Conservation (phyloP, 495 filamentous ascomycete genomes). For the Cercophora sp. region DNA sequence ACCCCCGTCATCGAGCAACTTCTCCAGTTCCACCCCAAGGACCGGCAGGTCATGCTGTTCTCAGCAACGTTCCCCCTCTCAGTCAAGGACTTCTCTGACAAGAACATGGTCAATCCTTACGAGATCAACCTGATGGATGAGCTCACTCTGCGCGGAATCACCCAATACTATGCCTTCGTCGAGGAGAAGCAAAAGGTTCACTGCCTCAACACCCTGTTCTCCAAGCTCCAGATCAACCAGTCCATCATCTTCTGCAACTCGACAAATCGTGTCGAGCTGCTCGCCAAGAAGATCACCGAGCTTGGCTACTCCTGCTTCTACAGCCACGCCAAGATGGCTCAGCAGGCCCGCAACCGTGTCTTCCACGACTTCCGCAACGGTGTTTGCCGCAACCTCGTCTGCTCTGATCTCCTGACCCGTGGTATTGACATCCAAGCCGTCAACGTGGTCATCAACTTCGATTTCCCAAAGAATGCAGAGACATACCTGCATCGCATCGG, state of each 20-base stretch:
- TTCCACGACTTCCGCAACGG: slow-evolving; percentile 99
- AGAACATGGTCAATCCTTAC: slow-evolving; percentile 91
- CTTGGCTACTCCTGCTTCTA: slow-evolving; percentile 99
- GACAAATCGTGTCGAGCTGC: slow-evolving; percentile 92
- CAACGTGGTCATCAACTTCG: slow-evolving; percentile 99
- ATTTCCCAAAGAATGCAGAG: slow-evolving; percentile 99
- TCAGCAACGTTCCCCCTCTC: slow-evolving; percentile 94
- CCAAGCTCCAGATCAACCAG: slow-evolving; percentile 98
- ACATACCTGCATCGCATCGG: slow-evolving; percentile 99
- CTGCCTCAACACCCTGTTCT: slow-evolving; percentile 97
- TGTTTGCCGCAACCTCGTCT: slow-evolving; percentile 95
- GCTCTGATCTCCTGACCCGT: slow-evolving; percentile 94
- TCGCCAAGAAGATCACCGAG: slow-evolving; percentile 99
- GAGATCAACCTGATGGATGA: slow-evolving; percentile 99
- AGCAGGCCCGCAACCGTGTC: slow-evolving; percentile 92
- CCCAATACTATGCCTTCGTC: slow-evolving; percentile 98
- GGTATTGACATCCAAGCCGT: slow-evolving; percentile 99
- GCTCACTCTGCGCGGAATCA: slow-evolving; percentile 94
- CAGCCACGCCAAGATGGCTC: slow-evolving; percentile 97
- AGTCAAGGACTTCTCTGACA: slow-evolving; percentile 96
- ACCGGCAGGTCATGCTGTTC: slow-evolving; percentile 98
- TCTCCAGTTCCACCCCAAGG: slow-evolving; percentile 87
- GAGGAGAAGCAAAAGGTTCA: slow-evolving; percentile 99
- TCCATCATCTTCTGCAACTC: slow-evolving; percentile 99
- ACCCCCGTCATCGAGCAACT: slow-evolving; percentile 96